Evolutionary conservation across 352 stramenopile genomes (phyloP), one percentile per base, ranked within the genome.

Genomic region (Pythium plurisporium): DNA sequence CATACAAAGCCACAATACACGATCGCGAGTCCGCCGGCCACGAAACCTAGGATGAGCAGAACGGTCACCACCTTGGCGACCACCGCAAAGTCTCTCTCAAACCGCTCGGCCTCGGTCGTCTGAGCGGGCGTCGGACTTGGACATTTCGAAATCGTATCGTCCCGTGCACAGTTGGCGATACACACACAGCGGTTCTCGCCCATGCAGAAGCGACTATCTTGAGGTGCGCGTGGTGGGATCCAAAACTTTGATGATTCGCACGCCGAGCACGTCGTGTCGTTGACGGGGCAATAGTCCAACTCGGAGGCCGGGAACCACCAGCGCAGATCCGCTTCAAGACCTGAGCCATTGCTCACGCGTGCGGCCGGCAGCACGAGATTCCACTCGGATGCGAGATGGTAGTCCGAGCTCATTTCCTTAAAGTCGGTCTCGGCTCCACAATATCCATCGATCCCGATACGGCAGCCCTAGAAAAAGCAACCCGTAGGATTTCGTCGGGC

Each of bases 131-230:
- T 44, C 38, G 25, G n/a, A 10, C 11, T 9, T 9, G 31, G 31
- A 22, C 36, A 42, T 3, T 14, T 19, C 14, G 17, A 8, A 5
- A 7, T 45, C n/a, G n/a, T 14, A 20, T 45, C 20, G 19, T 26
- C 19, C n/a, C 19, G 40, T 20, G 20, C 25, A 19, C 48, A 65
- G 26, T 51, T 54, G 26, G 42, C 14, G 30, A 65, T 46, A 23
- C 57, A 65, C 3, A 65, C 36, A 25, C 57, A 59, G 6, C 48
- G 48, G 37, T 30, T 12, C 9, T 29, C 33, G 12, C 57, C 48
- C 8, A 65, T 48, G 27, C 49, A 65, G 26, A 56, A 65, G 19
- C 48, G 57, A 48, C 48, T 65, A 34, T 59, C 57, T 20, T 20
- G 17, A 15, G 3, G 5, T 0, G 17, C 2, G 9, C 23, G 12